Percentiles rank a stretch among this genome's conserved stretches.
phyloP scores from a whole-genome alignment of 129 eudicot genomes.

The Apium graveolens region DNA sequence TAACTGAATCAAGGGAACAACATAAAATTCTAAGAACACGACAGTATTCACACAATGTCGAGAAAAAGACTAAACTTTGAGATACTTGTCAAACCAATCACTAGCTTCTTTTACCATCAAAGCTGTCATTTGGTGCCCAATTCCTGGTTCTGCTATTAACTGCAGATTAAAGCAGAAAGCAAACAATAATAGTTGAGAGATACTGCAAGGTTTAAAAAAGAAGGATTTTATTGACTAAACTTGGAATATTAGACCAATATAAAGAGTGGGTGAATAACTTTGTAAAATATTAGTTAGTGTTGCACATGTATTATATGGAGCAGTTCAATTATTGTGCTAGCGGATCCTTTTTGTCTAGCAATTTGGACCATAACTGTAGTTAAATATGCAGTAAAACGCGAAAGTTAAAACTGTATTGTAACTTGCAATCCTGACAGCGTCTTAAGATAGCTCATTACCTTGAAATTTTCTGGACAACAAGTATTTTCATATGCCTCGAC shows the following conservation, averaged over 20 bases:
- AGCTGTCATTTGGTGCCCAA: slow-evolving; percentile 72
- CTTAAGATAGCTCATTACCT: slow-evolving; percentile 33
- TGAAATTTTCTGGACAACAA: slow-evolving; percentile 32
- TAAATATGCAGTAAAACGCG: background rate
- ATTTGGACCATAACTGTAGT: background rate
- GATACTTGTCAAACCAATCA: slow-evolving; percentile 75
- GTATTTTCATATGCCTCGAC: slow-evolving; percentile 38
- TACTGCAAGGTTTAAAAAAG: no score
- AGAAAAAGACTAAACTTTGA: slow-evolving; percentile 5
- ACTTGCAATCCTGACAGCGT: background rate
- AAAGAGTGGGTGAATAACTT: background rate
- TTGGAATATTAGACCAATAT: background rate
- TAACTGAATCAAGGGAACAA: background rate
- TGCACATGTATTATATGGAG: background rate
- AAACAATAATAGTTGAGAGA: background rate
- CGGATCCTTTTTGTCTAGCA: background rate
- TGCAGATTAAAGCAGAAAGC: slow-evolving; percentile 18
- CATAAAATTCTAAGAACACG: background rate
- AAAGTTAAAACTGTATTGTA: background rate
- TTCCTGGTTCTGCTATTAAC: slow-evolving; percentile 62
- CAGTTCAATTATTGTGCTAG: background rate
- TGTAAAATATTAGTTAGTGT: background rate
- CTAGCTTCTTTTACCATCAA: slow-evolving; percentile 79
- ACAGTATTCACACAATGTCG: background rate
- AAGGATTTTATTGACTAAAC: background rate